phyloP scores from a whole-genome alignment of 1,139 yeast species.

The Saccharomyces hybrid region DNA sequence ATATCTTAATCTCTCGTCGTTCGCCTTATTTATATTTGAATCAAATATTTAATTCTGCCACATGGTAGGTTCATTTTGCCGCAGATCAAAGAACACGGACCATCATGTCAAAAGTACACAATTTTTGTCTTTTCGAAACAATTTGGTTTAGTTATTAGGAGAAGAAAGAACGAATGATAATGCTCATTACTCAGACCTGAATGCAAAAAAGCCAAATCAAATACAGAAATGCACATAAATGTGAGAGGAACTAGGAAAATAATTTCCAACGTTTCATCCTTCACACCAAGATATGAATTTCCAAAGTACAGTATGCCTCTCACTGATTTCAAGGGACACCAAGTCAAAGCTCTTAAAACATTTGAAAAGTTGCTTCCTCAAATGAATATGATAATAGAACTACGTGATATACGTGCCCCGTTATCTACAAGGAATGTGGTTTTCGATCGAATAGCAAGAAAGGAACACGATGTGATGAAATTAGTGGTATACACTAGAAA shows the following conservation, averaged over 20 bases:
- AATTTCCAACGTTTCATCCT: constrained; percentile 10
- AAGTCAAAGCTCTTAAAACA: constrained; percentile 65
- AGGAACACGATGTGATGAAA: constrained; percentile 35
- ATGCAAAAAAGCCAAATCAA: background rate
- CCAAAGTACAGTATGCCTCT: constrained; percentile 64
- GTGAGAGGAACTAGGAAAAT: background rate
- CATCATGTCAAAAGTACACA: background rate
- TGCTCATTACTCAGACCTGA: background rate
- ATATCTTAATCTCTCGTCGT: background rate
- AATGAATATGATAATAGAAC: constrained; percentile 71
- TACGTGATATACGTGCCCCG: constrained; percentile 87
- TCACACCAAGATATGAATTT: constrained; percentile 39
- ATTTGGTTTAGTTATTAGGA: background rate
- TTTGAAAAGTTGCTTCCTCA: constrained; percentile 71
- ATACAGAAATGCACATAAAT: background rate
- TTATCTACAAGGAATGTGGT: constrained; percentile 71
- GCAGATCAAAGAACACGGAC: background rate
- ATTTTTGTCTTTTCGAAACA: background rate
- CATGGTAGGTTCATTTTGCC: background rate
- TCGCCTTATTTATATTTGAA: background rate
- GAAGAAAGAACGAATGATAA: background rate
- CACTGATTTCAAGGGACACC: constrained; percentile 89
- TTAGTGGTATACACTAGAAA: constrained; percentile 29
- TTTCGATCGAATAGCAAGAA: constrained; percentile 59
- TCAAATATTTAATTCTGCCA: background rate